These are phyloP conservation scores for Ogataea haglerorum DNA, from an alignment of 805 yeast genomes.

Conservation along the genomic window DNA sequence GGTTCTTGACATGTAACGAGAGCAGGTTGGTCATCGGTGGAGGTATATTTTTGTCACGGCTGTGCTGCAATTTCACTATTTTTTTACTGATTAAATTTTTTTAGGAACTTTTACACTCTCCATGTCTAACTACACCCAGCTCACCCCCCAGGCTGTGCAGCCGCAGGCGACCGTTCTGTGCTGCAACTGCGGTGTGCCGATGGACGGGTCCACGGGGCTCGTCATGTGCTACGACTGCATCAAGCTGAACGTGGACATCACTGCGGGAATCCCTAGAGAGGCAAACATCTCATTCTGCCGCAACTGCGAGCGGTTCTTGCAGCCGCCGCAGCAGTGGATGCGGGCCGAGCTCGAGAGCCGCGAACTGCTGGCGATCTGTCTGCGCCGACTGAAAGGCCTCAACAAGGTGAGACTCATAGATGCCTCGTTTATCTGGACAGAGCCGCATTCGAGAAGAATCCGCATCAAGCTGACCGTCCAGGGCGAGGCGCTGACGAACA, in stretches of 20 bases:
- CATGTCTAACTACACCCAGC: constrained; percentile 49
- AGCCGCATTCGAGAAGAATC: constrained; percentile 96
- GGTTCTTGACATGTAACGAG: constrained; percentile 32
- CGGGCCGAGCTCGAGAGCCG: constrained; percentile 87
- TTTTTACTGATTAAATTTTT: constrained; percentile 4
- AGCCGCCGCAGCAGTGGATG: constrained; percentile 95
- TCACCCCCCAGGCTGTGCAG: constrained; percentile 32
- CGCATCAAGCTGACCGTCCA: constrained; percentile 90
- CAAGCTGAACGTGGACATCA: constrained; percentile 86
- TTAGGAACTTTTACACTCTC: background rate
- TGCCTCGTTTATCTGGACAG: constrained; percentile 97
- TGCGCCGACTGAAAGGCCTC: constrained; percentile 84
- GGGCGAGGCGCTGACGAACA: constrained; percentile 91
- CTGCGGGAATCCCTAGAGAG: constrained; percentile 92
- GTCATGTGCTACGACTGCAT: constrained; percentile 98
- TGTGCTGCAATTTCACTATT: background rate
- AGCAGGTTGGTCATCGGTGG: constrained; percentile 7
- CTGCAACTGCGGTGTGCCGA: constrained; percentile 97
- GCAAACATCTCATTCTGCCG: constrained; percentile 91
- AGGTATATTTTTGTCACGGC: constrained; percentile 1
- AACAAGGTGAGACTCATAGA: constrained; percentile 83
- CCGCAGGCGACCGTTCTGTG: constrained; percentile 81
- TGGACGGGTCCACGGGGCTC: constrained; percentile 90
- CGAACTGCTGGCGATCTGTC: constrained; percentile 85
- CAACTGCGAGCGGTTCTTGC: constrained; percentile 93